These are phyloP conservation scores for Pichia heedii DNA, from an alignment of 805 yeast species.

Conservation along the genomic window DNA sequence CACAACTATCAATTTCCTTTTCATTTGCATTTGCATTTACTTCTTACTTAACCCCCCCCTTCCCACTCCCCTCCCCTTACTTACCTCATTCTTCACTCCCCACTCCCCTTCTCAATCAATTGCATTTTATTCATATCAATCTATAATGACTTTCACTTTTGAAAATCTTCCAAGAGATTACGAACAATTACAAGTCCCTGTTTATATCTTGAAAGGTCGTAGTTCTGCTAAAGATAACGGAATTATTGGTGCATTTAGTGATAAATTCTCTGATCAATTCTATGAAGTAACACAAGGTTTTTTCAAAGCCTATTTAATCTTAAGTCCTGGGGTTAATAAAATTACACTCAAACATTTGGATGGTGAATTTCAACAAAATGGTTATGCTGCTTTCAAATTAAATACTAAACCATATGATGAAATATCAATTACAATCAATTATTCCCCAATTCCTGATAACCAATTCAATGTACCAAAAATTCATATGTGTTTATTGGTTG, in stretches of 20 bases:
- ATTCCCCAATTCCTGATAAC: constrained; percentile 40
- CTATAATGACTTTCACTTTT: constrained; percentile 21
- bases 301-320: constrained; percentile 68
- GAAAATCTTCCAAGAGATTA: constrained; percentile 26
- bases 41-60: neutral
- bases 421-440: constrained; percentile 28
- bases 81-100: neutral
- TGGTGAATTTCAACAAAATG: constrained; percentile 28
- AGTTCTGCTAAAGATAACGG: constrained; percentile 25
- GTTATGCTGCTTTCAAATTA: constrained; percentile 19
- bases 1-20: too few species aligned
- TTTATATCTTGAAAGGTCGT: constrained; percentile 41
- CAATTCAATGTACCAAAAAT: constrained; percentile 51
- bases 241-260: constrained; percentile 34
- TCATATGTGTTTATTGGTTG: constrained; percentile 72
- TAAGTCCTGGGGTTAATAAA: constrained; percentile 50
- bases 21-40: neutral
- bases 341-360: constrained; percentile 42
- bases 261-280: constrained; percentile 53
- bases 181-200: constrained; percentile 36
- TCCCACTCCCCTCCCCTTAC: too few species aligned
- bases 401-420: constrained; percentile 13
- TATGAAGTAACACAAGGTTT: constrained; percentile 61
- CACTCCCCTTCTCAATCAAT: neutral
- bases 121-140: too few species aligned